Conservation (phyloP, 1,139 yeast species). For the Chernovozyma sophiae-reginae region DNA sequence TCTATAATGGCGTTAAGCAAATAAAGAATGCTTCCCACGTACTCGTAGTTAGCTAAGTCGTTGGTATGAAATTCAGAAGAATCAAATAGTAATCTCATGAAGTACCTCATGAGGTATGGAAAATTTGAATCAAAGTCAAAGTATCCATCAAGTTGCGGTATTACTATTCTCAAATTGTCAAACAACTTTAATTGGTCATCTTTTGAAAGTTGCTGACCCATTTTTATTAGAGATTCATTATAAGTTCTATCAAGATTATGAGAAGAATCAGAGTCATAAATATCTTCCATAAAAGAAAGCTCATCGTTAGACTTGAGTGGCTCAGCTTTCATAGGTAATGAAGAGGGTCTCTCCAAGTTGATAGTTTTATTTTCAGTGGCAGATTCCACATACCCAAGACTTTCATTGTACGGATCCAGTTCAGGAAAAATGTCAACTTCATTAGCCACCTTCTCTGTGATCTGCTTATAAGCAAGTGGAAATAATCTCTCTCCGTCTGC, state of each 20-base stretch:
- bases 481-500: slow-evolving; percentile 10
- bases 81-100: slow-evolving; percentile 18
- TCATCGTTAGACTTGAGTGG: background rate
- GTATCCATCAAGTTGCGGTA: slow-evolving; percentile 30
- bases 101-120: slow-evolving; percentile 19
- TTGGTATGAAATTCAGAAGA: slow-evolving; percentile 8
- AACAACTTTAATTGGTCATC: slow-evolving; percentile 15
- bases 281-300: background rate
- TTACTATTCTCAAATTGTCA: slow-evolving; percentile 18
- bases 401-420: slow-evolving; percentile 3
- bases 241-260: background rate
- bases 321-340: background rate
- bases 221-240: background rate
- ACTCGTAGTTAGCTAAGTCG: slow-evolving; percentile 17
- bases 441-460: slow-evolving; percentile 13
- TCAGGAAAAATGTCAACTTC: slow-evolving; percentile 13
- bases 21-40: slow-evolving; percentile 19
- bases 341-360: background rate
- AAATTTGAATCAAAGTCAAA: slow-evolving; percentile 24
- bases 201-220: slow-evolving; percentile 8
- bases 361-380: background rate
- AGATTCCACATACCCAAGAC: background rate
- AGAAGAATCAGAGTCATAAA: background rate
- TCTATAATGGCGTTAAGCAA: slow-evolving; percentile 24
- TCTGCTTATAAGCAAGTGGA: slow-evolving; percentile 12